Evolutionary conservation across 345 rosid genomes (phyloP).

Genomic region (Citrus australasica): DNA sequence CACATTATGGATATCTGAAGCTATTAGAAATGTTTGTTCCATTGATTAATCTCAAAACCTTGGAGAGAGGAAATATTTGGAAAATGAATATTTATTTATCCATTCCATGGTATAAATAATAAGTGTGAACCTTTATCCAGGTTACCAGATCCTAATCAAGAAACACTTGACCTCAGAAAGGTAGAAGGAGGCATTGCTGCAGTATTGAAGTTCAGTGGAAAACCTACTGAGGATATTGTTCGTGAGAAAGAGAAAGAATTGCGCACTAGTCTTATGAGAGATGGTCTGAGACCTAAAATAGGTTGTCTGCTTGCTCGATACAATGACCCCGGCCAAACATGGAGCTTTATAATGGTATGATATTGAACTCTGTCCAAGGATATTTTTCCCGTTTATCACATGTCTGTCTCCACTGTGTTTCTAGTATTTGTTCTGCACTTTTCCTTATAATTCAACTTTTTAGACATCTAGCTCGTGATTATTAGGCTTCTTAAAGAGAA

Average conservation of each 20-base stretch:
- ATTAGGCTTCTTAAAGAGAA: not conserved
- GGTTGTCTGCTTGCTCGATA: constrained; percentile 88
- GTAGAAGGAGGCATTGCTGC: constrained; percentile 77
- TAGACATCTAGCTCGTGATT: not conserved
- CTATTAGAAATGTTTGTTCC: not conserved
- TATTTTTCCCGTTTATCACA: not conserved
- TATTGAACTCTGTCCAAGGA: not conserved
- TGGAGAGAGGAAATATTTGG: not conserved
- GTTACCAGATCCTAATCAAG: constrained; percentile 65
- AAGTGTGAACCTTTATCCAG: constrained; percentile 34
- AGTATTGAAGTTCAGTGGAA: constrained; percentile 76
- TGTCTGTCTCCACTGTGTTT: not conserved
- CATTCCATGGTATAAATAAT: not conserved
- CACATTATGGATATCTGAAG: not conserved
- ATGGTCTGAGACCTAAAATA: constrained; percentile 58
- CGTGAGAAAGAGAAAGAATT: constrained; percentile 52
- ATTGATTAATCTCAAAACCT: not conserved
- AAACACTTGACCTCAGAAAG: constrained; percentile 55
- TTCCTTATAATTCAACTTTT: not conserved
- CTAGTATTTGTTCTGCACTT: not conserved
- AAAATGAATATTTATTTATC: not conserved
- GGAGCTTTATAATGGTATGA: constrained; percentile 69
- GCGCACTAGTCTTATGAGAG: constrained; percentile 46
- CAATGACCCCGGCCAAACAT: constrained; percentile 83
- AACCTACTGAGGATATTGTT: constrained; percentile 64